Base-by-base conservation (phyloP, 2,329 filamentous ascomycete genomes). In the Fusarium graminum region DNA sequence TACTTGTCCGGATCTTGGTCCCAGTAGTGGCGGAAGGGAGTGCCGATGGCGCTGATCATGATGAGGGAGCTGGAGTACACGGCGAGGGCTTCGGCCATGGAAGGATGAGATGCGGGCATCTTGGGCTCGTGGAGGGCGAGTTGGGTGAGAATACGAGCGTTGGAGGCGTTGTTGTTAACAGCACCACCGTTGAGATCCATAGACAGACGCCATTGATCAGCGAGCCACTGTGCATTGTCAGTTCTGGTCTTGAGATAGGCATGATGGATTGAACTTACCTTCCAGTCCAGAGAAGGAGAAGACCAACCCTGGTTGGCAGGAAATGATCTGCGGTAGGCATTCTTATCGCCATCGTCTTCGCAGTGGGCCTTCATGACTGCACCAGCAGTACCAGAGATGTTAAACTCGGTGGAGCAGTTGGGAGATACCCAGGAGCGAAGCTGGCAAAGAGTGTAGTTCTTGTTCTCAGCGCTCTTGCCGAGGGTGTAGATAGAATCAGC, bases 51-150 rank as follows among this genome's bases (percentile, higher is more conserved):
- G 10, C 86, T 83, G 41, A 88, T 80, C 10, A 93, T 82, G 1
- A 93, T 75, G 0, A 90, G 92, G 34, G 86, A 88, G 6, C 87
- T 86, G 0, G 86, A 85, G 69, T 93, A 83, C 0, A 92, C 90
- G 0, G 91, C 90, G 0, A 95, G 74, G 0, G 89, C 89, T 76
- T 95, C 92, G 0, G 87, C 88, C n/a, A 92, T 82, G 4, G 88
- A 92, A 0, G 92, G 92, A 0, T 89, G 75, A 0, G 76, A 72
- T 1, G 80, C 75, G 32, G 83, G 79, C 1, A 92, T 80, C 0
- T 57, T 50, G 0, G 78, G 74, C 6, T 74, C 29, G 0, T 52
- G 47, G 0, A 86, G 81, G 7, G 86, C 81, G 13, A 86, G 76
- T 63, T 90, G 83, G 26, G 85, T 86, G 7, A 79, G 60, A 14